phyloP scores from a whole-genome alignment of 768 basidiomycete genomes.

The Gelatoporia subvermispora region DNA sequence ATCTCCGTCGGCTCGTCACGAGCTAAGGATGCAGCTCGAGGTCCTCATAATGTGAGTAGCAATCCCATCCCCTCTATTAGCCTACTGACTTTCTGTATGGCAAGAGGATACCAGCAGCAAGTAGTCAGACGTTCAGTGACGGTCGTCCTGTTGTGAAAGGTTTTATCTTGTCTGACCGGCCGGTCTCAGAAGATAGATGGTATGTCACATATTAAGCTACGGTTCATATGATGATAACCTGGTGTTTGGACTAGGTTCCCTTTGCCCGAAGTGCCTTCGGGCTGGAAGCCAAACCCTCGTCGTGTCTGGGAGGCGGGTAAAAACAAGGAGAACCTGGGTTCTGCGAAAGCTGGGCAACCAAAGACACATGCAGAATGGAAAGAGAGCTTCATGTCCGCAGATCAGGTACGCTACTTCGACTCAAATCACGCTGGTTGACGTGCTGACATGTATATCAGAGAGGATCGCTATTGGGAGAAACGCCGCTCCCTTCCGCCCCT shows the following conservation, averaged over 20 bases:
- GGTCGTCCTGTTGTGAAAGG: slow-evolving; percentile 71
- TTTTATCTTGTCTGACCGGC: slow-evolving; percentile 64
- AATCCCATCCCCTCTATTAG: too few species aligned
- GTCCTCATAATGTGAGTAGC: slow-evolving; percentile 8
- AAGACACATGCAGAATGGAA: slow-evolving; percentile 49
- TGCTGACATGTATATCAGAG: slow-evolving; percentile 43
- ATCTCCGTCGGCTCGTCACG: slow-evolving; percentile 35
- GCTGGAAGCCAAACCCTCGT: slow-evolving; percentile 82
- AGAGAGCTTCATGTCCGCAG: slow-evolving; percentile 53
- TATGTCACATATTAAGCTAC: slow-evolving; percentile 28
- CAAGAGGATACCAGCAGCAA: slow-evolving; percentile 15
- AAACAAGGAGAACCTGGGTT: slow-evolving; percentile 27
- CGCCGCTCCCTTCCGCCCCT: slow-evolving; percentile 58
- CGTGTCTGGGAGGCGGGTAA: slow-evolving; percentile 60
- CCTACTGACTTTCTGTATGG: slow-evolving; percentile 4
- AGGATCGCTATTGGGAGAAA: slow-evolving; percentile 80
- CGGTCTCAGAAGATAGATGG: slow-evolving; percentile 70
- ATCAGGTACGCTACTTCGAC: slow-evolving; percentile 44
- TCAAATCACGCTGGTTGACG: not conserved
- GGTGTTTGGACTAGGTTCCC: slow-evolving; percentile 61
- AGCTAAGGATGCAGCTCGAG: slow-evolving; percentile 3
- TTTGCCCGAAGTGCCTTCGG: slow-evolving; percentile 73
- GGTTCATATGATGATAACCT: slow-evolving; percentile 12
- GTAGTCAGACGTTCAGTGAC: slow-evolving; percentile 56
- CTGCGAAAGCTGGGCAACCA: slow-evolving; percentile 25